phyloP scores from a whole-genome alignment of 2,329 filamentous ascomycete genomes.

The Aspergillus arachidicola region DNA sequence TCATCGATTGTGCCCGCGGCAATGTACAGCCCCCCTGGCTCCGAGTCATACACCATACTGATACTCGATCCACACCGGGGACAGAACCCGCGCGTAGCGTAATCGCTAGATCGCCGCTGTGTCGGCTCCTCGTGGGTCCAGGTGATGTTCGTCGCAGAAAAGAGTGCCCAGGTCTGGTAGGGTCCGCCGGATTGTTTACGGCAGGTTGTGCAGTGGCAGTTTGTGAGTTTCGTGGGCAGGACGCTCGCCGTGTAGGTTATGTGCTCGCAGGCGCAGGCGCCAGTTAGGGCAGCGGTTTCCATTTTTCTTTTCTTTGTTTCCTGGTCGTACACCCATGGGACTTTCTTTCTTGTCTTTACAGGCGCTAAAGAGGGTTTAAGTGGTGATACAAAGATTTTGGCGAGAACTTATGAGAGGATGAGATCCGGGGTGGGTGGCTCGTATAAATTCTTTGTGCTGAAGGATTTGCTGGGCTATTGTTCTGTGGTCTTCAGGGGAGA shows the following conservation, averaged over 20 bases:
- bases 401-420: not conserved
- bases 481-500: not conserved
- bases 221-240: constrained; percentile 37
- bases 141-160: constrained; percentile 39
- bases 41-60: constrained; percentile 36
- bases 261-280: constrained; percentile 48
- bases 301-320: not conserved
- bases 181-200: constrained; percentile 51
- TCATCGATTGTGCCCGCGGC: not conserved
- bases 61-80: constrained; percentile 50
- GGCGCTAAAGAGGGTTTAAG: too few relatives aligned
- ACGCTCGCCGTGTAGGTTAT: constrained; percentile 45
- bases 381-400: not conserved
- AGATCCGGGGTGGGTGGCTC: not conserved
- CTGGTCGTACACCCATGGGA: not conserved
- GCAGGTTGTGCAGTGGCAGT: constrained; percentile 50
- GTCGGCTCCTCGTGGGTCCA: constrained; percentile 28
- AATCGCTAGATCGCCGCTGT: constrained; percentile 39
- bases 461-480: not conserved
- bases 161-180: constrained; percentile 47
- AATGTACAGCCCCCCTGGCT: constrained; percentile 9
- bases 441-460: not conserved
- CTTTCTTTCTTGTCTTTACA: not conserved
- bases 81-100: constrained; percentile 50
- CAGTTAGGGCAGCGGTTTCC: constrained; percentile 18